phyloP scores from a whole-genome alignment of 2,329 filamentous ascomycete species.

The Paecilomyces dactylethromorphus region DNA sequence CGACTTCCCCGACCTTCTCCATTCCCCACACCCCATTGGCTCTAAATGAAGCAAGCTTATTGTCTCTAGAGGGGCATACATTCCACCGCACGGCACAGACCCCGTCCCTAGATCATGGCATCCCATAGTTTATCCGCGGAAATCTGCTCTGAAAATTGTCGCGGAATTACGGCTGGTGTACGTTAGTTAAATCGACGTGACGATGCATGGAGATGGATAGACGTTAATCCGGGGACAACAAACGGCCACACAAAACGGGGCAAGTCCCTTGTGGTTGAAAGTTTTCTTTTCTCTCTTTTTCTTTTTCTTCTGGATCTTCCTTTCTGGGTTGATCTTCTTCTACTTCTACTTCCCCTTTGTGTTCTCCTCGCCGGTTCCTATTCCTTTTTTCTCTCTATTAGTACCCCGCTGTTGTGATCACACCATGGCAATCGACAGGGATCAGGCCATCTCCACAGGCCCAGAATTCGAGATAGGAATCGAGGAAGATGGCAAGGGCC shows the following conservation, averaged over 20 bases:
- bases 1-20: neutral
- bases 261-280: neutral
- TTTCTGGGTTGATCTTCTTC: neutral
- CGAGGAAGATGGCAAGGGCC: constrained; percentile 10
- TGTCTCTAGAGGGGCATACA: neutral
- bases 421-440: neutral
- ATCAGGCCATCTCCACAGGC: constrained; percentile 13
- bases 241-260: neutral
- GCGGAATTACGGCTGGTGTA: neutral
- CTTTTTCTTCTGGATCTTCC: neutral
- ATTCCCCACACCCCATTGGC: neutral
- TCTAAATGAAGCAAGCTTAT: neutral
- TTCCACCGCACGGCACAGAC: neutral
- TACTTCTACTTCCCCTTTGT: neutral
- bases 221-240: neutral
- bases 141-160: neutral
- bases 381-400: neutral
- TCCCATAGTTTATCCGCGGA: neutral
- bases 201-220: neutral
- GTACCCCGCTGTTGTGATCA: neutral
- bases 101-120: neutral
- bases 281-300: neutral
- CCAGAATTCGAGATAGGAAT: constrained; percentile 13
- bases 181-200: neutral
- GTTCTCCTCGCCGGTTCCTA: neutral